These are phyloP conservation scores for Buxus sempervirens DNA, from an alignment of 164 flowering plant species.

Conservation along the genomic window DNA sequence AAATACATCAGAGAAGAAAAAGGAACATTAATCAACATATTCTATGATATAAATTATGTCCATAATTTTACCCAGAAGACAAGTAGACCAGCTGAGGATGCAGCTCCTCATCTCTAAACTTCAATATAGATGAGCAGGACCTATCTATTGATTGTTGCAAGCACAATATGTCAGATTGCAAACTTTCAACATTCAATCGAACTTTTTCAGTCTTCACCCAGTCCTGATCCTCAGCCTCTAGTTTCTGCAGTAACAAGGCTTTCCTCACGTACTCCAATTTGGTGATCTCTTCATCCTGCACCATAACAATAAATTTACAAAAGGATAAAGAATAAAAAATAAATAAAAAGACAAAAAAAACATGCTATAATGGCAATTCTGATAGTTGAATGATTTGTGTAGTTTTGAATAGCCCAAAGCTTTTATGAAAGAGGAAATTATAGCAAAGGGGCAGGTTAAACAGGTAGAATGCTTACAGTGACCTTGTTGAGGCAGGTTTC, in stretches of 20 bases:
- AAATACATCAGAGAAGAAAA: not conserved
- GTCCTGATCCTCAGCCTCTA: constrained; percentile 56
- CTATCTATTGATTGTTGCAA: constrained; percentile 53
- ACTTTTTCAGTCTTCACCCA: constrained; percentile 55
- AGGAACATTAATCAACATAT: no score
- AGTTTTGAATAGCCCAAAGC: no score
- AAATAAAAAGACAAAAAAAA: not conserved
- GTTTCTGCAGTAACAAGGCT: constrained; percentile 51
- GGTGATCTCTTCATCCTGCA: constrained; percentile 65
- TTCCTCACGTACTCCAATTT: constrained; percentile 63
- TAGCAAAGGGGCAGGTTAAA: no score
- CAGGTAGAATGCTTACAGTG: no score
- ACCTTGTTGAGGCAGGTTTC: no score
- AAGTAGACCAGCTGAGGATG: constrained; percentile 66
- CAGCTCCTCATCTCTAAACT: constrained; percentile 61
- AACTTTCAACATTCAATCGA: constrained; percentile 47
- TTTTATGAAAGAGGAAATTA: no score
- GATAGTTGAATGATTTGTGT: no score
- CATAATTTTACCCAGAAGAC: constrained; percentile 55
- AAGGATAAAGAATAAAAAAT: not conserved
- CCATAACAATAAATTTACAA: not conserved
- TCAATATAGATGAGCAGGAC: constrained; percentile 47
- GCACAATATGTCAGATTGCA: constrained; percentile 44
- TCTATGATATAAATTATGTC: not conserved
- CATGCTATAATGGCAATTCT: not conserved